phyloP scores from a whole-genome alignment of 768 basidiomycete genomes.

The Termitomyces sp. region DNA sequence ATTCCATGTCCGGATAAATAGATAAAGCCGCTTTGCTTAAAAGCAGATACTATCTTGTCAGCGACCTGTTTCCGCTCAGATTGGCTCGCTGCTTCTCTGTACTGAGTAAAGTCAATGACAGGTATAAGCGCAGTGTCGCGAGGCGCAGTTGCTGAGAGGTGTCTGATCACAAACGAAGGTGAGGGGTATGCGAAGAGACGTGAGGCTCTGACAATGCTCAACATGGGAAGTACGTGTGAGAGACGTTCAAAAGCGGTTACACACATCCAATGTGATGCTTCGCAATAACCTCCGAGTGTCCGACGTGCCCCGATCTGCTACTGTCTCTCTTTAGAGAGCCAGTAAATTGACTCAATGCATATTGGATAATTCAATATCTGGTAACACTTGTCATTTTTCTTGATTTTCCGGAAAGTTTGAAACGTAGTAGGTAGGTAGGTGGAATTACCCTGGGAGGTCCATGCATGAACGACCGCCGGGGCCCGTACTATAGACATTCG shows the following conservation, averaged over 20 bases:
- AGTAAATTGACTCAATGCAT: neutral
- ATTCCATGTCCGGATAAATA: constrained; percentile 77
- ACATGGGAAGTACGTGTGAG: constrained; percentile 13
- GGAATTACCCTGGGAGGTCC: no score
- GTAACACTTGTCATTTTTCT: no score
- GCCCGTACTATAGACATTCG: no score
- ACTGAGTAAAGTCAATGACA: constrained; percentile 72
- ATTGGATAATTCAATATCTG: neutral
- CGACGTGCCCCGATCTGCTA: neutral
- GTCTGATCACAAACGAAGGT: constrained; percentile 10
- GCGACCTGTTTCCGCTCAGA: constrained; percentile 60
- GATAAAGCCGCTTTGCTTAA: constrained; percentile 77
- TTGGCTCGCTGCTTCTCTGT: constrained; percentile 40
- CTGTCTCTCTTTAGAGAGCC: neutral
- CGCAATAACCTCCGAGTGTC: neutral
- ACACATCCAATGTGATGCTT: neutral
- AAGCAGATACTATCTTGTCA: constrained; percentile 64
- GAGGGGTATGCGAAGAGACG: constrained; percentile 15
- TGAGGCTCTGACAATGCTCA: constrained; percentile 17
- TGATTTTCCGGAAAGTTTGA: no score
- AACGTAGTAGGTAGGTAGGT: no score
- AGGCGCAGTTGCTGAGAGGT: constrained; percentile 22
- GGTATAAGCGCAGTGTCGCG: constrained; percentile 51
- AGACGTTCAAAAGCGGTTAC: neutral
- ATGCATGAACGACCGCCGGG: no score